Evolutionary conservation across 306 rosid genomes (phyloP).

Genomic region (Phaseolus lunatus): DNA sequence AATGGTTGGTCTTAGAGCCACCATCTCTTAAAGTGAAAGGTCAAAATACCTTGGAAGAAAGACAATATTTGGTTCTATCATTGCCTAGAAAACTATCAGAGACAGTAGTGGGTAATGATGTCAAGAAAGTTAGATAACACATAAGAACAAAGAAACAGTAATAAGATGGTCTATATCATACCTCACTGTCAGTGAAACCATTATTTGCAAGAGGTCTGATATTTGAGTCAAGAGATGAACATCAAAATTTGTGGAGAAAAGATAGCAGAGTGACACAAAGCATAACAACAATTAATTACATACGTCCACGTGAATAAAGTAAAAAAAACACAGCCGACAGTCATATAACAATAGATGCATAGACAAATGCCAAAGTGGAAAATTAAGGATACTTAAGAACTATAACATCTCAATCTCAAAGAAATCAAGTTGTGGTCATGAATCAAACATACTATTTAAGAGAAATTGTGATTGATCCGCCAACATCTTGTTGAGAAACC

Average conservation of each 20-base stretch:
- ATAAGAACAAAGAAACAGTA: constrained; percentile 37
- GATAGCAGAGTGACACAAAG: neutral
- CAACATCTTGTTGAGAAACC: too few relatives aligned
- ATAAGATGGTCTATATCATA: constrained; percentile 42
- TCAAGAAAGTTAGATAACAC: constrained; percentile 39
- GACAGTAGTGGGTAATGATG: constrained; percentile 41
- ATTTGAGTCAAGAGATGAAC: constrained; percentile 70
- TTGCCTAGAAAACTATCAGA: too few relatives aligned
- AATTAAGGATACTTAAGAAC: constrained; percentile 88
- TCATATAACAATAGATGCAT: neutral
- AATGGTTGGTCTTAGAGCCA: too few relatives aligned
- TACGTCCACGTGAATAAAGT: constrained; percentile 28
- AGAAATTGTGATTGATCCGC: too few relatives aligned
- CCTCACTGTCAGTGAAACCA: constrained; percentile 83
- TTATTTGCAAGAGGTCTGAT: constrained; percentile 61
- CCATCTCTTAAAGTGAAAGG: too few relatives aligned
- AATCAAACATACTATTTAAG: too few relatives aligned
- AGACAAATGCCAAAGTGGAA: neutral
- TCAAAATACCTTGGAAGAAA: too few relatives aligned
- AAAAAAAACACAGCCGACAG: neutral
- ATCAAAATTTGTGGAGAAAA: constrained; percentile 2
- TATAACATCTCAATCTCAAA: too few relatives aligned
- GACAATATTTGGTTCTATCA: too few relatives aligned
- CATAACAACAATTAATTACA: constrained; percentile 10
- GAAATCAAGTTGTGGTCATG: too few relatives aligned